Percentiles rank a stretch among this genome's conserved stretches.
These are phyloP conservation scores for Sarcomyxa edulis DNA, from an alignment of 768 basidiomycete species.

Conservation along the genomic window DNA sequence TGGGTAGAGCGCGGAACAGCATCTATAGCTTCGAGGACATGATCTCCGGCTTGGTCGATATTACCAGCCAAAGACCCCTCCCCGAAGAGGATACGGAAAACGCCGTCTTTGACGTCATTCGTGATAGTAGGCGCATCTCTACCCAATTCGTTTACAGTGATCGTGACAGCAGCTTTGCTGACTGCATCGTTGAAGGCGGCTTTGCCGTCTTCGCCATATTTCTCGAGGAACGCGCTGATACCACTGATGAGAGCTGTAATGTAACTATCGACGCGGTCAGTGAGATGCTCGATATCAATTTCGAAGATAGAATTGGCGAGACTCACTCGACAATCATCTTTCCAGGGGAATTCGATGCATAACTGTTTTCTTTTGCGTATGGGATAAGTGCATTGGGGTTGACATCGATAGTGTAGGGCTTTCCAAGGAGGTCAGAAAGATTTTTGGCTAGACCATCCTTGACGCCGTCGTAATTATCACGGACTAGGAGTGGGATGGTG, in stretches of 20 bases:
- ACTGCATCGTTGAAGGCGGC: conserved; percentile 33
- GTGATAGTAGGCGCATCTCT: conserved; percentile 22
- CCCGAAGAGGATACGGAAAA: conserved; percentile 33
- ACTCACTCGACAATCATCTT: conserved; percentile 19
- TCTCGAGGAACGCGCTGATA: conserved; percentile 21
- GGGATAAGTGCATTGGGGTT: conserved; percentile 30
- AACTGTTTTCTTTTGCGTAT: conserved; percentile 20
- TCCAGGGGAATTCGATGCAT: conserved; percentile 17
- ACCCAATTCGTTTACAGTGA: conserved; percentile 27
- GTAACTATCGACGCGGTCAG: conserved; percentile 25
- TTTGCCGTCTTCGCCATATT: conserved; percentile 30
- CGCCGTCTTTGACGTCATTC: conserved; percentile 31
- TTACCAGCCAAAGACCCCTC: conserved; percentile 26
- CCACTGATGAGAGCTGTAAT: conserved; percentile 29
- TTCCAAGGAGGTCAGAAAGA: conserved; percentile 23
- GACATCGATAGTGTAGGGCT: conserved; percentile 25
- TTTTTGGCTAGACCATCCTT: conserved; percentile 26
- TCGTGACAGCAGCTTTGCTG: conserved; percentile 24
- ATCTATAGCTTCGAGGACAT: conserved; percentile 27
- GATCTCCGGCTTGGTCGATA: conserved; percentile 17
- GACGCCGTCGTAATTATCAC: conserved; percentile 32
- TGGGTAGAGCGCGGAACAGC: conserved; percentile 22
- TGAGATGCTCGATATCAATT: not conserved
- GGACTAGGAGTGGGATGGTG: conserved; percentile 17
- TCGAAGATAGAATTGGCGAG: not conserved